Percentiles rank a stretch among this genome's conserved stretches.
phyloP scores from a whole-genome alignment of 225 moss, liverwort and hornwort genomes.

The Physcomitrellopsis africana region DNA sequence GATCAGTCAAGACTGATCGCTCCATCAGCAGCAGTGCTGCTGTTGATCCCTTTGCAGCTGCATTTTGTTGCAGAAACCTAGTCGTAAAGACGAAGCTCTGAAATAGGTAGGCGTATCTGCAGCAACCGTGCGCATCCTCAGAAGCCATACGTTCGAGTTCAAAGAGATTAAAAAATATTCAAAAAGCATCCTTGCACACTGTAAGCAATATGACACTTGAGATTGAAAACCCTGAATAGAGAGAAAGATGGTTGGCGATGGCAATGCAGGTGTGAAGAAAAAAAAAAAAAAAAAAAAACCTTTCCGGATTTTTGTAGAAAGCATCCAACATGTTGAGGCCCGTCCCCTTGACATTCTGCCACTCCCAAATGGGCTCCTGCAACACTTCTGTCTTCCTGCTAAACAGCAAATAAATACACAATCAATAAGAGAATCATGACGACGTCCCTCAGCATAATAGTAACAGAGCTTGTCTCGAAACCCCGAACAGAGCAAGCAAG shows the following conservation, averaged over 20 bases:
- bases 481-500: not conserved
- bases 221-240: not conserved
- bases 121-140: not conserved
- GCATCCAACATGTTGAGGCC: conserved; percentile 61
- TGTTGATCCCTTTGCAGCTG: conserved; percentile 50
- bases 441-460: not conserved
- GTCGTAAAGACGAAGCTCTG: conserved; percentile 69
- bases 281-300: conserved; percentile 28
- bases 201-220: not conserved
- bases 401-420: not conserved
- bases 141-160: not conserved
- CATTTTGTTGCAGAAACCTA: conserved; percentile 55
- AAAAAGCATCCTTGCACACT: not conserved
- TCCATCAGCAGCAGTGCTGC: conserved; percentile 54
- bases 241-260: not conserved
- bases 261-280: not conserved
- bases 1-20: conserved; percentile 65
- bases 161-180: not conserved
- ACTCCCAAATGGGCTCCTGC: conserved; percentile 64
- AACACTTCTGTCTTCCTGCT: conserved; percentile 52
- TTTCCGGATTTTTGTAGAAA: conserved; percentile 56
- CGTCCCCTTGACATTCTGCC: conserved; percentile 58
- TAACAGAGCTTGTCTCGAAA: not conserved
- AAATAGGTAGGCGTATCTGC: conserved; percentile 61
- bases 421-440: not conserved